Evolutionary conservation across 2,329 filamentous ascomycete species (phyloP).

Genomic region (Didymosphaeria variabile): DNA sequence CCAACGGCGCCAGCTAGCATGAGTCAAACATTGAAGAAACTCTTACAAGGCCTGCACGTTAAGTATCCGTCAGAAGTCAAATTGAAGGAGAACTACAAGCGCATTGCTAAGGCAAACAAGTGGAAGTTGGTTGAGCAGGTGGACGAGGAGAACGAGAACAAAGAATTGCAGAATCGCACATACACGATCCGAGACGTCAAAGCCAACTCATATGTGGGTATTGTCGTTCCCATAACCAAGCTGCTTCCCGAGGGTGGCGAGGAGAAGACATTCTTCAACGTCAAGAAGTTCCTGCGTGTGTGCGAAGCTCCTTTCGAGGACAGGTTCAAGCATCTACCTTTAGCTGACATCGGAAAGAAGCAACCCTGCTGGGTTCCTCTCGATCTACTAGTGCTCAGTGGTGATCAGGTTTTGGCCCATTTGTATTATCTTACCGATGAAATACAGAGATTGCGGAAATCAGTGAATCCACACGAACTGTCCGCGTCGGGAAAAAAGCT

Average conservation of each 20-base stretch:
- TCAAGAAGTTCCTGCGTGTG: not conserved
- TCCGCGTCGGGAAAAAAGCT: not conserved
- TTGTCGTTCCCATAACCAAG: not conserved
- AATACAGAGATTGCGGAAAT: not conserved
- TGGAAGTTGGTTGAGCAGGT: not conserved
- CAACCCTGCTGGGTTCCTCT: slow-evolving; percentile 13
- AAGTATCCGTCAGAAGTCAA: not conserved
- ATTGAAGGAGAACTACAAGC: not conserved
- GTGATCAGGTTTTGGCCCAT: not conserved
- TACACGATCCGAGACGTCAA: slow-evolving; percentile 12
- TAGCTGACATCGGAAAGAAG: slow-evolving; percentile 10
- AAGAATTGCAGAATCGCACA: not conserved
- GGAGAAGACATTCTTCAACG: not conserved
- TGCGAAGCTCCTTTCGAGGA: not conserved
- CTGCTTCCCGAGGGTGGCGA: not conserved
- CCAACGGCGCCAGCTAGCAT: not conserved
- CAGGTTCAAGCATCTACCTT: not conserved
- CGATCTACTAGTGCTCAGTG: not conserved
- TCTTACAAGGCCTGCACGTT: slow-evolving; percentile 1
- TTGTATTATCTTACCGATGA: not conserved
- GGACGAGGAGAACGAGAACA: not conserved
- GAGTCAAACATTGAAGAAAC: not conserved
- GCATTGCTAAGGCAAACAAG: not conserved
- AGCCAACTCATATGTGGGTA: not conserved
- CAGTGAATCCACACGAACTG: not conserved